Evolutionary conservation across 148 eudicot genomes (phyloP).

Genomic region (Rhododendron ovatum): DNA sequence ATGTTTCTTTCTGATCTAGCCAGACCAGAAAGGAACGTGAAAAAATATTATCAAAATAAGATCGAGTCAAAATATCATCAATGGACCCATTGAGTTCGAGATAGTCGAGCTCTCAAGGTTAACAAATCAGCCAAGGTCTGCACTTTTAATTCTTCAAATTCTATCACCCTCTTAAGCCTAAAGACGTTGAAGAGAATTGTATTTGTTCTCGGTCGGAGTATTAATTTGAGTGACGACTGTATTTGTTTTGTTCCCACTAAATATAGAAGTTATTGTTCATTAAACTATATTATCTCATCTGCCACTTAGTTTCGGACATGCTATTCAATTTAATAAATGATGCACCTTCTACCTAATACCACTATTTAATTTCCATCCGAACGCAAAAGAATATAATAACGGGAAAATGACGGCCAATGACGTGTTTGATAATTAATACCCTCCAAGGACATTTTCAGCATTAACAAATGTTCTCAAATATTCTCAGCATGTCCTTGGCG

Average conservation of each 20-base stretch:
- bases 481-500: too few species aligned
- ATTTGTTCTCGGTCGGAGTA: neutral
- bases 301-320: neutral
- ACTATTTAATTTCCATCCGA: too few species aligned
- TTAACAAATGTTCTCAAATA: too few species aligned
- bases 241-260: neutral
- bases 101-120: neutral
- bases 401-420: too few species aligned
- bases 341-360: neutral
- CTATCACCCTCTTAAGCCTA: neutral
- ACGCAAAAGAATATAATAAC: too few species aligned
- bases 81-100: too few species aligned
- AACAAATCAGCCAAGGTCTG: neutral
- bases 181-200: neutral
- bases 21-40: too few species aligned
- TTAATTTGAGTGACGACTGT: neutral
- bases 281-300: neutral
- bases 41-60: too few species aligned
- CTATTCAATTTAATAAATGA: neutral
- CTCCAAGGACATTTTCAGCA: too few species aligned
- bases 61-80: too few species aligned
- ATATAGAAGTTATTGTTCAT: neutral
- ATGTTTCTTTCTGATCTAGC: too few species aligned
- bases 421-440: too few species aligned
- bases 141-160: neutral